Conservation (phyloP, 2,329 filamentous ascomycete genomes). For the Xylogone sp. region DNA sequence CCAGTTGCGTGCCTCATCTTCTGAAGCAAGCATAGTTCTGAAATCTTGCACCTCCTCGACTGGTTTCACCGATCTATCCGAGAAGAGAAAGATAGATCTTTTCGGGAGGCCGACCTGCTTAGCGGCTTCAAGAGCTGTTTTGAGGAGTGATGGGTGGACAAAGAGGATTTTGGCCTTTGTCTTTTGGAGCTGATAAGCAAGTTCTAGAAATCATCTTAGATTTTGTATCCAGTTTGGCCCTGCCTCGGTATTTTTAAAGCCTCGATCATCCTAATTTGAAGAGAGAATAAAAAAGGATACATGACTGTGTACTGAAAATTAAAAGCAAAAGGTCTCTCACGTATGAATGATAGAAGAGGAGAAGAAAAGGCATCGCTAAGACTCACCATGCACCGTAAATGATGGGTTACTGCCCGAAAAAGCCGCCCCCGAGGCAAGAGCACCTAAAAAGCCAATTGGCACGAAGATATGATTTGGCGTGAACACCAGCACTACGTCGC, state of each 20-base stretch:
- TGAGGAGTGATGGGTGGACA: conserved; percentile 53
- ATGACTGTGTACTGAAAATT: too few relatives aligned
- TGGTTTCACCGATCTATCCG: conserved; percentile 46
- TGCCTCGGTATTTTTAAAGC: too few relatives aligned
- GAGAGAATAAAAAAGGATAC: neutral
- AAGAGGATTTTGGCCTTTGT: conserved; percentile 64
- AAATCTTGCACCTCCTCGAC: conserved; percentile 50
- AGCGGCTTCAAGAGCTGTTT: conserved; percentile 63
- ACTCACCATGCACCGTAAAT: conserved; percentile 44
- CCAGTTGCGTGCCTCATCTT: conserved; percentile 50
- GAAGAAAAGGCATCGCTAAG: too few relatives aligned
- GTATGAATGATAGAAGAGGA: too few relatives aligned
- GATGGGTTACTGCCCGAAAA: conserved; percentile 53
- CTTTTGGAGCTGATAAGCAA: conserved; percentile 70
- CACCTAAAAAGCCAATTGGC: conserved; percentile 49
- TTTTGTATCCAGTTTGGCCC: neutral
- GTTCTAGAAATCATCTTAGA: conserved; percentile 37
- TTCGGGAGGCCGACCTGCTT: conserved; percentile 47
- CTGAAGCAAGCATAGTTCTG: conserved; percentile 53
- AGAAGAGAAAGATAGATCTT: conserved; percentile 60
- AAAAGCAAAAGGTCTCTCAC: too few relatives aligned
- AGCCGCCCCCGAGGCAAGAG: conserved; percentile 46
- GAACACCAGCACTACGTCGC: conserved; percentile 51
- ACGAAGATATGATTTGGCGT: conserved; percentile 53
- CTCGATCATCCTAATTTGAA: too few relatives aligned